Evolutionary conservation across 441 rosid genomes (phyloP), one percentile per base, ranked within the genome.

Genomic region (Brassica hybrid): DNA sequence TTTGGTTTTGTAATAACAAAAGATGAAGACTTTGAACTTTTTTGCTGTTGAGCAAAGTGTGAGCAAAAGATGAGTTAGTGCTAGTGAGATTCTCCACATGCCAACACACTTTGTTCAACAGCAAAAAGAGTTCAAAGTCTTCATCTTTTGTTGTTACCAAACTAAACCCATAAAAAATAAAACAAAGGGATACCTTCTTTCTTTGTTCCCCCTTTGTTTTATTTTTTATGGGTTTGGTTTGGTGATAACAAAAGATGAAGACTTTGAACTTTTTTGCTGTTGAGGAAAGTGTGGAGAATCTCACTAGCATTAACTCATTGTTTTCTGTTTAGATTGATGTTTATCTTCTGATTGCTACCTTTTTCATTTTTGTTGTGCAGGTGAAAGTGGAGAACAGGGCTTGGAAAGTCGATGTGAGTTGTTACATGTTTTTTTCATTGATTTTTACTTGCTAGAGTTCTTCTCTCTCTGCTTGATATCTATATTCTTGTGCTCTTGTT

Each of bases 361-460:
- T 74, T 45, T 34, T 34, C 41, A 34, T 48, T 34, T 34, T 0
- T 25, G 1, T 23, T 48, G 60, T 87, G 87, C 96, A 95, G 99
- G 97, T 91, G 86, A 93, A 93, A 88, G 94, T 95, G 85, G 98
- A 95, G 83, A 95, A 88, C 76, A 88, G 83, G 87, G 73, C 84
- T 7, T 93, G 99, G 99, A 95, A 93, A 82, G 80, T 95, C 43
- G 86, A 95, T 82, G 98, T 93, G 79, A 89, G 98, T 75, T 73
- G n/a, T 36, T 13, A 38, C 45, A 9, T 38, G 12, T 41, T 41
- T 23, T 1, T 23, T 38, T 38, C 1, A 8, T 7, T 34, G 11
- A 3, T 43, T 64, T 21, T 56, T 21, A 13, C 54, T 16, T 72
- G 41, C 8, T 59, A 14, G 2, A 6, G 7, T 6, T n/a, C n/a